phyloP scores from a whole-genome alignment of 495 filamentous ascomycete species.

The Parmelia sp. region DNA sequence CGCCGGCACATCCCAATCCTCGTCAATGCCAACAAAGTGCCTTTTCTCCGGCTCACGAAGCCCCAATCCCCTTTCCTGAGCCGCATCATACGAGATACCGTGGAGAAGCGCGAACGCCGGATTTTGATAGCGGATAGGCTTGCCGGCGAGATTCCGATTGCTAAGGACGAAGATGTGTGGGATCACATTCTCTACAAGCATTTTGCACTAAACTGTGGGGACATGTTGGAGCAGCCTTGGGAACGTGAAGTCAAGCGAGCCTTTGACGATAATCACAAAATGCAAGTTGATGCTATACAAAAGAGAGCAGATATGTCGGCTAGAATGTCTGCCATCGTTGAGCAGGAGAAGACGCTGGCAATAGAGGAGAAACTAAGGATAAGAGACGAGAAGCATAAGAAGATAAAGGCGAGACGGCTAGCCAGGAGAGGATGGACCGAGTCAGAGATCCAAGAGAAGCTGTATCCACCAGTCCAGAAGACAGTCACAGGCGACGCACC shows the following conservation, averaged over 20 bases:
- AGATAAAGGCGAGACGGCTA: slow-evolving; percentile 15
- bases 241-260: slow-evolving; percentile 20
- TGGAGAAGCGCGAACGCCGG: slow-evolving; percentile 35
- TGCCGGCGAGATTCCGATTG: slow-evolving; percentile 34
- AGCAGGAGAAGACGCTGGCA: slow-evolving; percentile 29
- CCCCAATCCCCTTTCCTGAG: slow-evolving; percentile 56
- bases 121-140: slow-evolving; percentile 32
- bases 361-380: slow-evolving; percentile 15
- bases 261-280: background rate
- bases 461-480: background rate
- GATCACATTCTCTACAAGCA: slow-evolving; percentile 36
- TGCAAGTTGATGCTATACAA: slow-evolving; percentile 34
- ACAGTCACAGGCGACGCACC: background rate
- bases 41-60: slow-evolving; percentile 65
- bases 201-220: slow-evolving; percentile 6
- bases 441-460: slow-evolving; percentile 22
- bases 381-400: slow-evolving; percentile 15
- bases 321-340: slow-evolving; percentile 42
- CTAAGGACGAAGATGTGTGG: slow-evolving; percentile 54
- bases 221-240: slow-evolving; percentile 14
- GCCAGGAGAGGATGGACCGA: slow-evolving; percentile 18
- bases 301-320: slow-evolving; percentile 52
- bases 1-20: slow-evolving; percentile 55
- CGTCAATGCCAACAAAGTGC: slow-evolving; percentile 52
- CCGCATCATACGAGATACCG: slow-evolving; percentile 49